Conservation (phyloP, 768 basidiomycete genomes). For the Lentinula sp. region DNA sequence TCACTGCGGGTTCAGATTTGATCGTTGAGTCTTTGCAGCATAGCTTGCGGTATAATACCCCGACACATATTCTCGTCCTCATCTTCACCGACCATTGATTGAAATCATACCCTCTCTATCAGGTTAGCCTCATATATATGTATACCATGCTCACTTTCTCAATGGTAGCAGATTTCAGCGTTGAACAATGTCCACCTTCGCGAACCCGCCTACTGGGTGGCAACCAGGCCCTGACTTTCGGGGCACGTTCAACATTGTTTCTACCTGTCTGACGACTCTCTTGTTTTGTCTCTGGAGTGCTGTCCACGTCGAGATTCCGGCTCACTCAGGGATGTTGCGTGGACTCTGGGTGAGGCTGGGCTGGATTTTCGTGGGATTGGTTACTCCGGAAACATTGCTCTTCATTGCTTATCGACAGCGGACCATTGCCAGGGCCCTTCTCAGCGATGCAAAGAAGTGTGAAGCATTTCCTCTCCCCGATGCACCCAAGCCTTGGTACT, state of each 20-base stretch:
- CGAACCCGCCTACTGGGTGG: not conserved
- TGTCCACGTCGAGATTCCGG: not conserved
- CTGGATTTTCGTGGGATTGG: not conserved
- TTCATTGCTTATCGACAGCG: not conserved
- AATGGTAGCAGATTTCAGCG: not conserved
- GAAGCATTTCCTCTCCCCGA: not conserved
- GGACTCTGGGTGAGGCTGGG: not conserved
- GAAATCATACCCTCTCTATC: no score
- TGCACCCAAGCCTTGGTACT: not conserved
- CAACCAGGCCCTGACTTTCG: not conserved
- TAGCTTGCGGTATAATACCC: no score
- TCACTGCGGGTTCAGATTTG: no score
- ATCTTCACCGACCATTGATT: no score
- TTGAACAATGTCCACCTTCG: not conserved
- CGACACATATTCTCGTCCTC: no score
- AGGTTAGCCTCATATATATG: conserved; percentile 5
- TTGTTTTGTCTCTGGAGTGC: not conserved
- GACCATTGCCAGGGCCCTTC: not conserved
- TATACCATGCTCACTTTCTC: conserved; percentile 22
- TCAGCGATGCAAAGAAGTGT: not conserved
- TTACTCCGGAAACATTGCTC: not conserved
- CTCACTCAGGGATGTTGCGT: not conserved
- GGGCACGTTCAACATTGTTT: not conserved
- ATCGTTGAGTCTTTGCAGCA: no score
- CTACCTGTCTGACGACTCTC: not conserved